Evolutionary conservation across 768 basidiomycete genomes (phyloP).

Genomic region (Hydnomerulius pinastri): DNA sequence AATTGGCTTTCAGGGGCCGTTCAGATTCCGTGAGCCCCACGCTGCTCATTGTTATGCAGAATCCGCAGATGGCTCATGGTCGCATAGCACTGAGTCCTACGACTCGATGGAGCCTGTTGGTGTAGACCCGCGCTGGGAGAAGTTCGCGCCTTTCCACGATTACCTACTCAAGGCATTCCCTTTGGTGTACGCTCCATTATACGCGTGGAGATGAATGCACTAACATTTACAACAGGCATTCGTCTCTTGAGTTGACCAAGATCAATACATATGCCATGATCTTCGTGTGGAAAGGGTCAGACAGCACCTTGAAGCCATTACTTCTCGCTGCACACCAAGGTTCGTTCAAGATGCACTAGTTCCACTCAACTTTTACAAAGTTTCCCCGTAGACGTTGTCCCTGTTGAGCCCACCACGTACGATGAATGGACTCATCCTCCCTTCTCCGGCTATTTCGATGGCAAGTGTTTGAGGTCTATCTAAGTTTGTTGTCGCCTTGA

Average conservation of each 20-base stretch:
- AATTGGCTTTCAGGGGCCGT: slow-evolving; percentile 43
- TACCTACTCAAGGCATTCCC: slow-evolving; percentile 62
- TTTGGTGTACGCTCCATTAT: slow-evolving; percentile 45
- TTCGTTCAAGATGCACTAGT: slow-evolving; percentile 21
- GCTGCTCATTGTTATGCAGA: too few relatives aligned
- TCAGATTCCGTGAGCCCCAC: slow-evolving; percentile 39
- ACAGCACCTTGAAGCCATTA: slow-evolving; percentile 53
- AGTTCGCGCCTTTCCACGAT: slow-evolving; percentile 53
- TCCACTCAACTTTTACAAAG: not conserved
- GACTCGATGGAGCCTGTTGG: slow-evolving; percentile 51
- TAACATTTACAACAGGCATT: slow-evolving; percentile 39
- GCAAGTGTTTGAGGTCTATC: slow-evolving; percentile 24
- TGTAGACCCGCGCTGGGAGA: slow-evolving; percentile 55
- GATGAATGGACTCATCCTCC: slow-evolving; percentile 62
- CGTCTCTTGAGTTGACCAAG: slow-evolving; percentile 50
- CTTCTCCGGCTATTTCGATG: slow-evolving; percentile 64
- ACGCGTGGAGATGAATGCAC: not conserved
- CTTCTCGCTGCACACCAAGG: slow-evolving; percentile 57
- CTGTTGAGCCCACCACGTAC: slow-evolving; percentile 57
- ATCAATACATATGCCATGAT: slow-evolving; percentile 66
- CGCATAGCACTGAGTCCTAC: slow-evolving; percentile 49
- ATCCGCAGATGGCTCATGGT: slow-evolving; percentile 7
- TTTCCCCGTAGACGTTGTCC: slow-evolving; percentile 58
- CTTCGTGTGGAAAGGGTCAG: slow-evolving; percentile 56
- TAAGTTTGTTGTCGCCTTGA: not conserved